Percentiles rank a stretch among this genome's conserved stretches.
phyloP scores from a whole-genome alignment of 192 early-diverging fungal genomes.

The Coemansia sp. region DNA sequence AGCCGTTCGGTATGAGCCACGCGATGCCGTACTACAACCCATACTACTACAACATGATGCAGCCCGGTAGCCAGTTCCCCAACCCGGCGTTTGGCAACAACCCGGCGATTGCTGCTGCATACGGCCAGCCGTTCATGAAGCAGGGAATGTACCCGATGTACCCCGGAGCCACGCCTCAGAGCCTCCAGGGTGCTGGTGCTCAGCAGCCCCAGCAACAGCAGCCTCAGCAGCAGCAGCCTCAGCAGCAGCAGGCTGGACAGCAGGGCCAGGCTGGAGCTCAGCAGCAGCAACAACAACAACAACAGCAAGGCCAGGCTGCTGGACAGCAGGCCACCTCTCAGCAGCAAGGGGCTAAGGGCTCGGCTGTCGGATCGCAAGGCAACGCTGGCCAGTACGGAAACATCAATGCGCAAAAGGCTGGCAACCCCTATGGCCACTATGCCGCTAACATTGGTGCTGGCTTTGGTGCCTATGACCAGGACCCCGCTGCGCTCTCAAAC shows the following conservation, averaged over 20 bases:
- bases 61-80: slow-evolving; percentile 78
- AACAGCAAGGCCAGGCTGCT: slow-evolving; percentile 20
- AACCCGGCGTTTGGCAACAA: slow-evolving; percentile 72
- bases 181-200: slow-evolving; percentile 27
- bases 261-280: slow-evolving; percentile 29
- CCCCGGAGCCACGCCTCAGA: slow-evolving; percentile 34
- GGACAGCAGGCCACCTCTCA: slow-evolving; percentile 28
- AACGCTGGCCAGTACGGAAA: slow-evolving; percentile 34
- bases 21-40: slow-evolving; percentile 78
- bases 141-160: slow-evolving; percentile 90
- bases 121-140: slow-evolving; percentile 89
- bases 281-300: slow-evolving; percentile 20
- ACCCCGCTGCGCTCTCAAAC: slow-evolving; percentile 39
- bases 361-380: slow-evolving; percentile 19
- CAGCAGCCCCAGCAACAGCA: slow-evolving; percentile 40
- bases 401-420: slow-evolving; percentile 50
- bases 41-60: slow-evolving; percentile 67
- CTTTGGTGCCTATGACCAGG: slow-evolving; percentile 48
- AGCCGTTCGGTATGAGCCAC: slow-evolving; percentile 57
- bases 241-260: slow-evolving; percentile 34
- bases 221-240: slow-evolving; percentile 30
- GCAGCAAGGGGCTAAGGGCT: slow-evolving; percentile 38
- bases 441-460: slow-evolving; percentile 43
- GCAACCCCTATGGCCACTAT: slow-evolving; percentile 51
- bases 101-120: slow-evolving; percentile 59